Evolutionary conservation across 176 grass and related monocot genomes (phyloP).

Genomic region (Aegilops tauschii): DNA sequence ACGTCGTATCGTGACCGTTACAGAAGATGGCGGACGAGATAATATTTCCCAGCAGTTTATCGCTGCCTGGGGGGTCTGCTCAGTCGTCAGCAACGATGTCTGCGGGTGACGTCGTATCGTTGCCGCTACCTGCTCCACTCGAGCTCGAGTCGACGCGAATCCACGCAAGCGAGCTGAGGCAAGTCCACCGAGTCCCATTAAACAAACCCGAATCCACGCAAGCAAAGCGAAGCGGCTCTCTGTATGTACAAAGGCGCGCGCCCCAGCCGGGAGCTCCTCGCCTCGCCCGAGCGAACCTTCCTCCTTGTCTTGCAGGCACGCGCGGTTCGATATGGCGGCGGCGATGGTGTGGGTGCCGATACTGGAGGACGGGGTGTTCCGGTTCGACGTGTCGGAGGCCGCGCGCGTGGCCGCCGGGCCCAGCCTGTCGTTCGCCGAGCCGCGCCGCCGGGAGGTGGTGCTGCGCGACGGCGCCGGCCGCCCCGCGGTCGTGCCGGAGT

Average conservation of each 20-base stretch:
- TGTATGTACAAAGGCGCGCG: background rate
- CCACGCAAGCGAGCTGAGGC: background rate
- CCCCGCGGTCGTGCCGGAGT: constrained; percentile 48
- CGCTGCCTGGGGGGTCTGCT: background rate
- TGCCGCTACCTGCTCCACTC: background rate
- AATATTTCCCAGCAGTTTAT: background rate
- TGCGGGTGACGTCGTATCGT: background rate
- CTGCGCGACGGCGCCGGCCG: constrained; percentile 14
- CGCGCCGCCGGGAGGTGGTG: constrained; percentile 43
- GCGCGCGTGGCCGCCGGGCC: constrained; percentile 52
- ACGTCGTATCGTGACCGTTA: background rate
- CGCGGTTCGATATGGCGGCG: background rate
- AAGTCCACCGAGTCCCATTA: background rate
- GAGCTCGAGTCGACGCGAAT: background rate
- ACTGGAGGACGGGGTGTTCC: constrained; percentile 73
- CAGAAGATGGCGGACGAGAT: background rate
- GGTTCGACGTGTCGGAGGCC: constrained; percentile 70
- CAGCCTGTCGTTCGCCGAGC: constrained; percentile 71
- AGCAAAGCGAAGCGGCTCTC: background rate
- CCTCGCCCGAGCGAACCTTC: background rate
- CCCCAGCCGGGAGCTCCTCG: background rate
- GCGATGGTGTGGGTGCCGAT: constrained; percentile 60
- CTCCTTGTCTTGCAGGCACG: background rate
- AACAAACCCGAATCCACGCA: constrained; percentile 36
- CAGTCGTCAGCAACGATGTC: background rate